A percentile compares a stretch with the other conserved stretches of the same genome.
Conservation (phyloP, 2,329 filamentous ascomycete genomes). For the Beauveria brongniartii region DNA sequence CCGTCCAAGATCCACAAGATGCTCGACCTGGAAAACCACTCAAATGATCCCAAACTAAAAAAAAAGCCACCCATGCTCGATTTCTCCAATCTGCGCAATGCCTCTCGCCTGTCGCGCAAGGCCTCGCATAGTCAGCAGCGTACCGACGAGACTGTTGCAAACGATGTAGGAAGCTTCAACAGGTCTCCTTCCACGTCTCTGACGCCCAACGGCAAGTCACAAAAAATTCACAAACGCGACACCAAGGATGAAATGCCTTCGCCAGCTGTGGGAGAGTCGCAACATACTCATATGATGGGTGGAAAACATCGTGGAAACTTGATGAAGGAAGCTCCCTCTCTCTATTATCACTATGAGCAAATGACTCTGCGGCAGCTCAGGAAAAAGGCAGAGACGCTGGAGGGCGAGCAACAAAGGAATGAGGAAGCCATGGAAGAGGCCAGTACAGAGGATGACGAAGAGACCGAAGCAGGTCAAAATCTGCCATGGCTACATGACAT, state of each 20-base stretch:
- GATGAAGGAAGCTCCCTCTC: slow-evolving; percentile 35
- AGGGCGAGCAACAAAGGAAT: slow-evolving; percentile 14
- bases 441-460: slow-evolving; percentile 1
- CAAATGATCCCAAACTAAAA: slow-evolving; percentile 19
- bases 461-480: slow-evolving; percentile 10
- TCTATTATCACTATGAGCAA: slow-evolving; percentile 53
- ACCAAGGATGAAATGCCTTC: slow-evolving; percentile 29
- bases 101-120: slow-evolving; percentile 22
- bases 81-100: slow-evolving; percentile 34
- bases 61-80: slow-evolving; percentile 44
- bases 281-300: slow-evolving; percentile 20
- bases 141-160: slow-evolving; percentile 25
- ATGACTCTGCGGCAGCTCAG: slow-evolving; percentile 41
- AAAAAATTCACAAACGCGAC: slow-evolving; percentile 25
- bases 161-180: slow-evolving; percentile 26
- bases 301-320: slow-evolving; percentile 18
- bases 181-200: slow-evolving; percentile 37
- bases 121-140: slow-evolving; percentile 23
- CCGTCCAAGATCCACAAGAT: slow-evolving; percentile 39
- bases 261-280: slow-evolving; percentile 15
- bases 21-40: slow-evolving; percentile 35
- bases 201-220: slow-evolving; percentile 19
- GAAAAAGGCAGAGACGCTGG: slow-evolving; percentile 18
- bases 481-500: background rate
- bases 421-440: slow-evolving; percentile 5